Base-by-base conservation (phyloP, 2,329 filamentous ascomycete species). In the Pezicula neosporulosa region DNA sequence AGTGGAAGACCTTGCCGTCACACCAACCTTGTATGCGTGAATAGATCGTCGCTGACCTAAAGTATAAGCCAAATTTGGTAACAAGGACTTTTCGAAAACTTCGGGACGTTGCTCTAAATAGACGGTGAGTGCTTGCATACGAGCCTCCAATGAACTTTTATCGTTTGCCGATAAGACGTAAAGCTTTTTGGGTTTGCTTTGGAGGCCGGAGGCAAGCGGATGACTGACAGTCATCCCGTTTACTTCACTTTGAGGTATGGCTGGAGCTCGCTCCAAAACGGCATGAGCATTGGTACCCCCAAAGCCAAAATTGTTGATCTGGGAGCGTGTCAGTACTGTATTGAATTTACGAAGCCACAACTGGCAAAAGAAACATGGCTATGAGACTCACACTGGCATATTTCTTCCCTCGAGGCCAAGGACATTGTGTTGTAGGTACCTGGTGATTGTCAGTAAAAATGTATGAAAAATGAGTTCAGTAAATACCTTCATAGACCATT, bases 321-420 rank as follows among this genome's bases (percentile, higher is more conserved):
- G 21, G 21, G 21, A 21, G 21, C 3, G 21, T 21, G 21, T 21
- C 21, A 21, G 21, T 21, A 21, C 21, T 21, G 3, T 21, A 3
- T 21, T 3, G 21, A 21, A 21, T 5, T 21, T 3, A 21, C 5
- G 5, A 5, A 21, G 21, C 21, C 5, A 21, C 5, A 21, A 5
- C 5, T 21, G 21, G 5, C 21, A 21, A 21, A 21, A 21, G 5
- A 3, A 21, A 3, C 21, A 21, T 21, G 3, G 21, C 21, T 21
- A 21, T 5, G 21, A 21, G 21, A 21, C 21, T 21, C 21, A 68
- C 50, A 55, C 75, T 77, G 52, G 77, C 70, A 57, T 73, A 76
- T 55, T 72, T 73, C 67, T 78, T 78, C 41, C 49, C 53, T 28
- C 53, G 38, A 13, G 62, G 61, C 62, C 62, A 65, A 6, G 60